phyloP scores from a whole-genome alignment of 106 monocot species.

The Narthecium ossifragum region DNA sequence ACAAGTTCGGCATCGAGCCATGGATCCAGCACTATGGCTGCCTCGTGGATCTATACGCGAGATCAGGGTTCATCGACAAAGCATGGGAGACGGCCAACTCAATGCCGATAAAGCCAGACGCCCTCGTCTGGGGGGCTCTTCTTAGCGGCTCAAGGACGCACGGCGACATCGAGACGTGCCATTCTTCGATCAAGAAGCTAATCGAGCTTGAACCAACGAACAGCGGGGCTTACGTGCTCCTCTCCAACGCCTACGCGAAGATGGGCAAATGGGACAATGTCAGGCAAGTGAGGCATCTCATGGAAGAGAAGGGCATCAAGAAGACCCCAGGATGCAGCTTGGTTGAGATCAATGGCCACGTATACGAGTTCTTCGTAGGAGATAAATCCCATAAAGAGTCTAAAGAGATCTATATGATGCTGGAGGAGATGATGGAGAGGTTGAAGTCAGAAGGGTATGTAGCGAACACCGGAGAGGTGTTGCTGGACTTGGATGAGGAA shows the following conservation, averaged over 20 bases:
- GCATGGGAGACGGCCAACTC: constrained; percentile 14
- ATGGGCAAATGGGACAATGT: constrained; percentile 13
- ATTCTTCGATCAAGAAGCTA: constrained; percentile 14
- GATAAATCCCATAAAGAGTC: constrained; percentile 12
- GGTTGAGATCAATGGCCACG: constrained; percentile 16
- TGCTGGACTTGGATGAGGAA: constrained; percentile 16
- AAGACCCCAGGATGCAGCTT: constrained; percentile 23
- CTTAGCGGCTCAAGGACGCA: constrained; percentile 29
- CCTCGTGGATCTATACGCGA: constrained; percentile 35
- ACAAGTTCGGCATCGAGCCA: constrained; percentile 29
- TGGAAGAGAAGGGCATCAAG: constrained; percentile 21
- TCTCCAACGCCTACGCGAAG: constrained; percentile 27
- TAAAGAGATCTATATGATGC: constrained; percentile 4
- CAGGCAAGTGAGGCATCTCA: constrained; percentile 15
- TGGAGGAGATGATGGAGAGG: constrained; percentile 14
- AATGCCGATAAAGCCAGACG: constrained; percentile 30
- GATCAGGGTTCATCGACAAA: constrained; percentile 12
- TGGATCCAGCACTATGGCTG: constrained; percentile 36
- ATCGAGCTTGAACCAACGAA: constrained; percentile 21
- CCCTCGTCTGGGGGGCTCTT: constrained; percentile 31
- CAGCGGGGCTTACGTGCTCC: constrained; percentile 17
- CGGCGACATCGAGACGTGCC: constrained; percentile 15
- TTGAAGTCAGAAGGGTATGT: constrained; percentile 4
- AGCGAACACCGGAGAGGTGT: background rate
- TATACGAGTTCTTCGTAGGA: constrained; percentile 12